These are phyloP conservation scores for Clavispora asparagi DNA, from an alignment of 805 yeast species.

Conservation along the genomic window DNA sequence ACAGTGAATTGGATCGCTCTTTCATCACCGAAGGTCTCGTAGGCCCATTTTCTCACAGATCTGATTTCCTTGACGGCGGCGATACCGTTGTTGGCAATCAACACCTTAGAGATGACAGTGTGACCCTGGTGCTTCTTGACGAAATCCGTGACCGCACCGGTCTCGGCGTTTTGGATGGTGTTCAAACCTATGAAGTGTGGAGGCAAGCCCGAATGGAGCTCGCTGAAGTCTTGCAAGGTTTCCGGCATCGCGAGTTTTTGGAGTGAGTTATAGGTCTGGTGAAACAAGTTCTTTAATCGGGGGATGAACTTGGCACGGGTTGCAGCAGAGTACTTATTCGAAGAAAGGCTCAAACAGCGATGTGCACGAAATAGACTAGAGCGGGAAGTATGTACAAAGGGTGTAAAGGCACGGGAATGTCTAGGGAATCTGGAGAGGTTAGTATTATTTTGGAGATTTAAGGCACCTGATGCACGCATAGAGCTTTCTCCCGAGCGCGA, in stretches of 20 bases:
- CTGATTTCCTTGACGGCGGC: conserved; percentile 99
- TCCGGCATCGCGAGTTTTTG: conserved; percentile 11
- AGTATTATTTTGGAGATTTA: background rate
- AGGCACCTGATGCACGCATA: background rate
- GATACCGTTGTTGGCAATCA: conserved; percentile 98
- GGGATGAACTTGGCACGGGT: background rate
- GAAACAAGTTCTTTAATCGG: background rate
- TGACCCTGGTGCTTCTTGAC: conserved; percentile 88
- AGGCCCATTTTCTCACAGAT: conserved; percentile 97
- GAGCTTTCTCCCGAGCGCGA: background rate
- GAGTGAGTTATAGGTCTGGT: background rate
- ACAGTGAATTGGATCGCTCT: conserved; percentile 90
- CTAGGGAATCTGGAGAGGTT: background rate
- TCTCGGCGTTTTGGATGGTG: conserved; percentile 70
- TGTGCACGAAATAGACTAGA: background rate
- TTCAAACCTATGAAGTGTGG: conserved; percentile 78
- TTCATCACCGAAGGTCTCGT: conserved; percentile 97
- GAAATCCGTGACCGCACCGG: conserved; percentile 75
- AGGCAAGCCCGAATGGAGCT: conserved; percentile 42
- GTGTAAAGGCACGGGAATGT: background rate
- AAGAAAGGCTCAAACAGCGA: background rate
- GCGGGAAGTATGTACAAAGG: conserved; percentile 1
- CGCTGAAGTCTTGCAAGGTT: conserved; percentile 6
- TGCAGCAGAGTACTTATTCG: background rate
- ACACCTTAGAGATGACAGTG: conserved; percentile 81